Percentiles rank a stretch among this genome's conserved stretches.
These are phyloP conservation scores for Candida palmyrensis DNA, from an alignment of 805 yeast genomes.

Conservation along the genomic window DNA sequence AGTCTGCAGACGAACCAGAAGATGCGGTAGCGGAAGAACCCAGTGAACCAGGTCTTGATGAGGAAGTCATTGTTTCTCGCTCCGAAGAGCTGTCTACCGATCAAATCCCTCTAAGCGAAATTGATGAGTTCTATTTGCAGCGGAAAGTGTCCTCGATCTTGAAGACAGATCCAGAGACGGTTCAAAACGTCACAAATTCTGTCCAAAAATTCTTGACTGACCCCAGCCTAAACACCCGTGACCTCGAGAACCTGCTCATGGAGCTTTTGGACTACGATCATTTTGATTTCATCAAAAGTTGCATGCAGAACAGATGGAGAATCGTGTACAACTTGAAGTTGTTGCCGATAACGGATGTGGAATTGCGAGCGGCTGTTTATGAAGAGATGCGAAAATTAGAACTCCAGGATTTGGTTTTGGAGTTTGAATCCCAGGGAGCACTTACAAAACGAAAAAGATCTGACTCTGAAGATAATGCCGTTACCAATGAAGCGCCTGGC, in stretches of 20 bases:
- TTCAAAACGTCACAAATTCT: conserved; percentile 28
- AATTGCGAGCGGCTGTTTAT: background rate
- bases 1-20: conserved; percentile 20
- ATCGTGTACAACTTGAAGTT: conserved; percentile 53
- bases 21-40: conserved; percentile 22
- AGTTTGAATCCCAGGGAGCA: background rate
- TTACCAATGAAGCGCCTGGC: conserved; percentile 6
- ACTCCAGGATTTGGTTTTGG: conserved; percentile 19
- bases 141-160: conserved; percentile 37
- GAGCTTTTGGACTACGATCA: conserved; percentile 49
- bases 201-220: conserved; percentile 34
- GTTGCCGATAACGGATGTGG: conserved; percentile 6
- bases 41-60: conserved; percentile 17
- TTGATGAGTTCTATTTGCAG: conserved; percentile 47
- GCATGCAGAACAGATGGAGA: conserved; percentile 47
- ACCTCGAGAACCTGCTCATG: conserved; percentile 50
- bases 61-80: conserved; percentile 9
- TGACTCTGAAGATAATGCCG: conserved; percentile 8
- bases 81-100: background rate
- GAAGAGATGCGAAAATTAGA: conserved; percentile 30
- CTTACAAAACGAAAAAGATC: conserved; percentile 16
- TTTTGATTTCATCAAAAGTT: conserved; percentile 41
- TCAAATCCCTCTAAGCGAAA: conserved; percentile 9
- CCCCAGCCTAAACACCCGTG: conserved; percentile 29
- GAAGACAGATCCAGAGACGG: conserved; percentile 25